Evolutionary conservation across 768 basidiomycete genomes (phyloP).

Genomic region (Termitomyces sp.): DNA sequence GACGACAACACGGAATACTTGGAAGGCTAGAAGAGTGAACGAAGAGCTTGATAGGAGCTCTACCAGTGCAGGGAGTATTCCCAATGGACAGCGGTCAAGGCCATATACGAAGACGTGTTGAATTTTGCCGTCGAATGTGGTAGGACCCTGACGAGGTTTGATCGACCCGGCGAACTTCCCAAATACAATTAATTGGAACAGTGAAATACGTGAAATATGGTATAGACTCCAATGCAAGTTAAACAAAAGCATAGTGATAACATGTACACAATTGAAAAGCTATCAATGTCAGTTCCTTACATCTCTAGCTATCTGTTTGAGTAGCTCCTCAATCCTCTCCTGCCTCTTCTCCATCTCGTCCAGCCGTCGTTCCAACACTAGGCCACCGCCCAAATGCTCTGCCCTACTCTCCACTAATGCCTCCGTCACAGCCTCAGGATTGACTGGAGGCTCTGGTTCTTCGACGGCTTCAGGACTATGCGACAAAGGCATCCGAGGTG

Average conservation of each 20-base stretch:
- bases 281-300: constrained; percentile 16
- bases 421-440: constrained; percentile 23
- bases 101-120: constrained; percentile 1
- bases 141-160: constrained; percentile 11
- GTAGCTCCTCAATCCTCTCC: constrained; percentile 43
- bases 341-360: constrained; percentile 43
- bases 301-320: constrained; percentile 35
- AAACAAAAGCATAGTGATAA: neutral
- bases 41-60: neutral
- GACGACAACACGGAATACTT: neutral
- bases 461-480: constrained; percentile 20
- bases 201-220: neutral
- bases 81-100: neutral
- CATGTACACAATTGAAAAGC: neutral
- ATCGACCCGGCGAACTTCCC: neutral
- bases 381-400: constrained; percentile 1
- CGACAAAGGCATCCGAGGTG: constrained; percentile 13
- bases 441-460: constrained; percentile 17
- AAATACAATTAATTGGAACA: neutral
- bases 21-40: neutral
- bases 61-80: constrained; percentile 5
- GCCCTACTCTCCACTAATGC: constrained; percentile 18
- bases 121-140: constrained; percentile 9
- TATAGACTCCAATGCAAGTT: neutral
- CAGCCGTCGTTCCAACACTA: constrained; percentile 23